These are phyloP conservation scores for Suhomyces kilbournensis DNA, from an alignment of 805 yeast species.

Conservation along the genomic window DNA sequence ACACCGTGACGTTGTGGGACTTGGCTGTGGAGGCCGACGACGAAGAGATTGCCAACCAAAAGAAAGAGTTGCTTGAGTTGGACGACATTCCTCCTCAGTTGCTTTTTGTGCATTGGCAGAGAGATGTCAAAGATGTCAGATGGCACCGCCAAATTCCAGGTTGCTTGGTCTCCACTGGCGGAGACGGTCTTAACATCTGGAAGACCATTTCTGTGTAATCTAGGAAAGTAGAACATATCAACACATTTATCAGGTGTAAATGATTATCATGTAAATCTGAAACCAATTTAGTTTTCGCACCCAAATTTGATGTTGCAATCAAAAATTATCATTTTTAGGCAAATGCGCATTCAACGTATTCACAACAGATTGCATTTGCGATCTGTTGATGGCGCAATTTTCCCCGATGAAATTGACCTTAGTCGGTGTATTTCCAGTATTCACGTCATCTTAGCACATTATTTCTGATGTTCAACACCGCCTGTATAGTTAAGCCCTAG, in stretches of 20 bases:
- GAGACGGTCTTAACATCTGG: slow-evolving; percentile 93
- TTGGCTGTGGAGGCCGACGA: slow-evolving; percentile 98
- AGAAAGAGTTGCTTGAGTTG: slow-evolving; percentile 71
- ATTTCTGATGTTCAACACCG: no score
- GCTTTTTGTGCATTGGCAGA: slow-evolving; percentile 97
- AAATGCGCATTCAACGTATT: no score
- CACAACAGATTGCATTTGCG: no score
- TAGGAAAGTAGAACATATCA: no score
- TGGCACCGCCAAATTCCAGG: slow-evolving; percentile 99
- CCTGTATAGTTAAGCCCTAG: no score
- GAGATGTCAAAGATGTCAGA: slow-evolving; percentile 94
- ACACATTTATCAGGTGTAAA: no score
- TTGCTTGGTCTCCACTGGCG: slow-evolving; percentile 88
- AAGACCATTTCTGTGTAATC: slow-evolving; percentile 86
- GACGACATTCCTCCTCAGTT: slow-evolving; percentile 93
- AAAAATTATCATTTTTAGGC: no score
- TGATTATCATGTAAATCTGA: no score
- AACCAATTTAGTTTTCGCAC: background rate
- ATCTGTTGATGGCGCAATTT: no score
- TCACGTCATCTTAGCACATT: no score
- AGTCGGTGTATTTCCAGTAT: no score
- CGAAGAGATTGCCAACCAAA: slow-evolving; percentile 88
- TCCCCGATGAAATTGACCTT: no score
- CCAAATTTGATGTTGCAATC: background rate
- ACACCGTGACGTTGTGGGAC: slow-evolving; percentile 97